Evolutionary conservation across 345 rosid species (phyloP).

Genomic region (Linum tenue): DNA sequence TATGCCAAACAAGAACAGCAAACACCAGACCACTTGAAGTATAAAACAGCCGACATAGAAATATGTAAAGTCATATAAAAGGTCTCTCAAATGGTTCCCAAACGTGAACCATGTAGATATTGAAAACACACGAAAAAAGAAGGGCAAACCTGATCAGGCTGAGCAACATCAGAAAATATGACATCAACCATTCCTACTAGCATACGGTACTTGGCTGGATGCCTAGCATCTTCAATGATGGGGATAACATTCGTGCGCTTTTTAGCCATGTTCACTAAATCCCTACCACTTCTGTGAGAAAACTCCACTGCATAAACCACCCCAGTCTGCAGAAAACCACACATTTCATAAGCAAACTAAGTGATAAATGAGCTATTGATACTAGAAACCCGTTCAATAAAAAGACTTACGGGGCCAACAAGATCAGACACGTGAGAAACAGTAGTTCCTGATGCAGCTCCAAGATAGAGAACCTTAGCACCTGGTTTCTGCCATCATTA

Average conservation of each 20-base stretch:
- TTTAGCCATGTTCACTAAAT: slow-evolving; percentile 98
- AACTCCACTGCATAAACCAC: slow-evolving; percentile 95
- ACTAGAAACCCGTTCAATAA: not conserved
- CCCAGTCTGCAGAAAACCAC: slow-evolving; percentile 40
- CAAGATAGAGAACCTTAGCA: slow-evolving; percentile 87
- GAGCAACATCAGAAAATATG: slow-evolving; percentile 98
- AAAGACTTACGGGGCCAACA: slow-evolving; percentile 79
- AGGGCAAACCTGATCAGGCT: slow-evolving; percentile 88
- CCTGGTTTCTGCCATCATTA: slow-evolving; percentile 75
- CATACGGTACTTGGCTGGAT: slow-evolving; percentile 95
- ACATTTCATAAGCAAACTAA: not conserved
- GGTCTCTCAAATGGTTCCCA: too few relatives aligned
- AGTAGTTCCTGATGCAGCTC: slow-evolving; percentile 99
- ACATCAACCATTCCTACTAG: slow-evolving; percentile 99
- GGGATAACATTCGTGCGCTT: slow-evolving; percentile 90
- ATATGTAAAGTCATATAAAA: too few relatives aligned
- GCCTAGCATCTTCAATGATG: slow-evolving; percentile 97
- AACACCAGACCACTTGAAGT: not conserved
- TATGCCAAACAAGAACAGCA: not conserved
- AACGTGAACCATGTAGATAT: not conserved
- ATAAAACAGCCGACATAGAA: too few relatives aligned
- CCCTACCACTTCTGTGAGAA: slow-evolving; percentile 95
- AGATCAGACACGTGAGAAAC: slow-evolving; percentile 95
- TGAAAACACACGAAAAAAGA: not conserved
- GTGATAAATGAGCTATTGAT: not conserved